Evolutionary conservation across 305 asterid genomes (phyloP), one percentile per base, ranked within the genome.

Genomic region (Fraxinus dipetala): DNA sequence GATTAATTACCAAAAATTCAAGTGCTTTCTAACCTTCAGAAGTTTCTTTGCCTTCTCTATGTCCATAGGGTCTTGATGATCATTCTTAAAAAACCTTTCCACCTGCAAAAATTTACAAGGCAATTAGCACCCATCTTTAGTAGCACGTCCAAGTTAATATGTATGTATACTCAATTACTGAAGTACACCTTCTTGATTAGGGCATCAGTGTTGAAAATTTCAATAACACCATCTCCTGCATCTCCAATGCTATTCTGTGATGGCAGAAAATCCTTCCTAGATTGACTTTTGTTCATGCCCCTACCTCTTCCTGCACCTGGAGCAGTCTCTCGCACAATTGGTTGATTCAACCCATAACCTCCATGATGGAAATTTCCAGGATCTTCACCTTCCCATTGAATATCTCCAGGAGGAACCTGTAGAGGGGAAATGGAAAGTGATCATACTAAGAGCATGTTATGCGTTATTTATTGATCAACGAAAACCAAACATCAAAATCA

Each of bases 21-120:
- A 22, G 56, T 20, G 70, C 34, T 45, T 22, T 43, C 76, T 30
- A 22, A 65, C 82, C 82, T 65, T 87, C 56, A 95, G 91, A 84
- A 92, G 91, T 90, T 89, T 90, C 91, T 92, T 93, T 63, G 98
- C 98, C 89, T 92, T 91, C 89, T 95, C 99, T 78, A 94, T 85
- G 90, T 94, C 98, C 70, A 83, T 84, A 26, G 98, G 97, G 77
- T 94, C 97, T 1, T 92, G 93, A 82, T 93, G 92, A 90, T 76
- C 89, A 63, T 90, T 87, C 83, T 94, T 79, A 86, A 91, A 92
- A 54, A 95, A 91, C 86, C 93, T 93, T 85, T 95, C 98, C 83
- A 94, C 97, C 99, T 95, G 88, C 84, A 76, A 56, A 86, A 45
- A 78, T 85, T 73, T 56, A 77, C 75, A 76, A 75, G 81, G 84